Evolutionary conservation across 2,329 filamentous ascomycete species (phyloP), one percentile per base, ranked within the genome.

Genomic region (Colletotrichum sansevieriae): DNA sequence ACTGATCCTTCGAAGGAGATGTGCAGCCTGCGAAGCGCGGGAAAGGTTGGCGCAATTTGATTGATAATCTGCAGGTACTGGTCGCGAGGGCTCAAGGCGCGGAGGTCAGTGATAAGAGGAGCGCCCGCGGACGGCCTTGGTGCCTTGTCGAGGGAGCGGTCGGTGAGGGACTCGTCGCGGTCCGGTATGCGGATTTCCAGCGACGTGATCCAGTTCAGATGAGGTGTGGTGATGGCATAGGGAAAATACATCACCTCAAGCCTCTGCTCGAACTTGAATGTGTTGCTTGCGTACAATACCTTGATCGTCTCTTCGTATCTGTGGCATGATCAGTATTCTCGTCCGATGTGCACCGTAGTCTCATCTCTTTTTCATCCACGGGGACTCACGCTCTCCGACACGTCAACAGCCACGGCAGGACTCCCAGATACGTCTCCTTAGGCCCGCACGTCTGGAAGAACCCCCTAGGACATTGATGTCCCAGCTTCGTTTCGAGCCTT

Each of bases 301-400:
- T 65, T 62, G 33, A 70, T 67, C 25, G 70, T 71, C 63, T 71
- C 70, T 18, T 71, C 63, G 55, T 71, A 71, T 15, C 70, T 71
- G 58, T 6, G 15, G 20, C n/a, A 12, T n/a, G 15, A 55, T 71
- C 46, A 71, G 61, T 46, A 4, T 20, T 2, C 7, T 60, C 39
- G 18, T 65, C 62, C 13, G 62, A 66, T 39, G 20, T 55, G 7
- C 10, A 18, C 11, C 18, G 9, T 41, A 43, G 61, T 55, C 55
- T 65, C 54, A 29, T 49, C 18, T 58, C 43, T 47, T 29, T 29
- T 15, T 37, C 37, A 7, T 29, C n/a, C 13, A 41, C 12, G 35
- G 43, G 25, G 25, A 70, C 70, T 70, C 59, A 71, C 70, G 70
- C 70, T 60, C 49, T 54, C 18, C 70, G 62, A 43, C 70, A 71